A percentile compares a stretch with the other conserved stretches of the same genome.
These are phyloP conservation scores for Zoysia matrella DNA, from an alignment of 202 grass and related monocot genomes.

Conservation along the genomic window DNA sequence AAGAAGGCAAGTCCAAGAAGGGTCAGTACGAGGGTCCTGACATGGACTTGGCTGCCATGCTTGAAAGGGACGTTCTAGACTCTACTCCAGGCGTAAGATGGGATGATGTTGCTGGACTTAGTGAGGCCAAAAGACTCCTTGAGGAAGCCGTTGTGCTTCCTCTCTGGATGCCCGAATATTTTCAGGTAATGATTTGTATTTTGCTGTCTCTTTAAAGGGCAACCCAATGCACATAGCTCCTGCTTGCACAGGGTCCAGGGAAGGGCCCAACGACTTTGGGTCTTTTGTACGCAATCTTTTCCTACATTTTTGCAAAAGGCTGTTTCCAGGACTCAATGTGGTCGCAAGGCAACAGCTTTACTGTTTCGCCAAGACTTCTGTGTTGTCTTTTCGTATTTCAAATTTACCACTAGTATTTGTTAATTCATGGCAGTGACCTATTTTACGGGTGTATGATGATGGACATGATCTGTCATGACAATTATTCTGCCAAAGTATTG, in stretches of 20 bases:
- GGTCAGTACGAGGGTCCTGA: conserved; percentile 93
- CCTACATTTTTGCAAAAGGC: no score
- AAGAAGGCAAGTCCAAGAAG: conserved; percentile 85
- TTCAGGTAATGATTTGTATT: conserved; percentile 73
- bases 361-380: background rate
- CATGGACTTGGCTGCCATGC: conserved; percentile 90
- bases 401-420: conserved; percentile 6
- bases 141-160: conserved; percentile 99
- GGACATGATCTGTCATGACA: background rate
- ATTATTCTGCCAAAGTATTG: conserved; percentile 24
- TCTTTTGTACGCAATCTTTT: no score
- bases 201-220: background rate
- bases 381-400: background rate
- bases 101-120: conserved; percentile 98
- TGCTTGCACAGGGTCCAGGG: no score
- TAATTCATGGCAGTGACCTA: conserved; percentile 23
- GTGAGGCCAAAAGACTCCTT: conserved; percentile 97
- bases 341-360: no score
- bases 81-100: conserved; percentile 93
- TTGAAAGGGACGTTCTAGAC: conserved; percentile 98
- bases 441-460: background rate
- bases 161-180: conserved; percentile 99
- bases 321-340: no score
- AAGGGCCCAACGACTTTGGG: no score
- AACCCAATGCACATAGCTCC: no score